Evolutionary conservation across 2,329 filamentous ascomycete genomes (phyloP).

Genomic region (Hypoxylon sp.): DNA sequence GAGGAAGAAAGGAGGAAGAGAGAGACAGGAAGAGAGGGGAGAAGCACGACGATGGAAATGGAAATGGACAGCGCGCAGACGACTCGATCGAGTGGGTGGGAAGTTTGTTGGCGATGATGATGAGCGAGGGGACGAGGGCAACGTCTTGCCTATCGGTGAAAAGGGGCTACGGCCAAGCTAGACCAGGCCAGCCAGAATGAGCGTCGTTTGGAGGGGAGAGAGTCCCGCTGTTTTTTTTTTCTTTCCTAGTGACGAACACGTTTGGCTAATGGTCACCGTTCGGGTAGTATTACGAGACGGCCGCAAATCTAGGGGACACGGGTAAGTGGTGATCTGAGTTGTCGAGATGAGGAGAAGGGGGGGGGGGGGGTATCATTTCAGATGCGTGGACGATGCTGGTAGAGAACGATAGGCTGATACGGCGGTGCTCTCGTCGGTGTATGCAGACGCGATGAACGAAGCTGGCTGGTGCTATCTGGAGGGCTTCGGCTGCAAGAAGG

Average conservation of each 20-base stretch:
- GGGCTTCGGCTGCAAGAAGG: conserved; percentile 96
- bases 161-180: not conserved
- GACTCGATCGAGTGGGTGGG: not conserved
- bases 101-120: not conserved
- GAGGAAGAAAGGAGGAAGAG: not conserved
- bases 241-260: conserved; percentile 36
- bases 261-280: conserved; percentile 36
- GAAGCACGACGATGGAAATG: not conserved
- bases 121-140: conserved; percentile 1
- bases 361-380: no score
- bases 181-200: conserved; percentile 11
- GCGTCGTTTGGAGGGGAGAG: conserved; percentile 5
- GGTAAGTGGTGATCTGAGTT: conserved; percentile 54
- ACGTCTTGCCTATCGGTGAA: conserved; percentile 9
- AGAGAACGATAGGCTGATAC: conserved; percentile 41
- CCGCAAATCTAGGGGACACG: conserved; percentile 93
- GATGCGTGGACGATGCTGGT: conserved; percentile 9
- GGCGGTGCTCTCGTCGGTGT: conserved; percentile 36
- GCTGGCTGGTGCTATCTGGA: conserved; percentile 94
- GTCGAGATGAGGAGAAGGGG: conserved; percentile 14
- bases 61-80: not conserved
- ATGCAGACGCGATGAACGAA: conserved; percentile 92
- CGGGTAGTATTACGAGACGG: conserved; percentile 91
- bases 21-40: no score
- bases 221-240: conserved; percentile 25